Conservation (phyloP, 176 grass and related monocot genomes). For the Luzula sylvatica region DNA sequence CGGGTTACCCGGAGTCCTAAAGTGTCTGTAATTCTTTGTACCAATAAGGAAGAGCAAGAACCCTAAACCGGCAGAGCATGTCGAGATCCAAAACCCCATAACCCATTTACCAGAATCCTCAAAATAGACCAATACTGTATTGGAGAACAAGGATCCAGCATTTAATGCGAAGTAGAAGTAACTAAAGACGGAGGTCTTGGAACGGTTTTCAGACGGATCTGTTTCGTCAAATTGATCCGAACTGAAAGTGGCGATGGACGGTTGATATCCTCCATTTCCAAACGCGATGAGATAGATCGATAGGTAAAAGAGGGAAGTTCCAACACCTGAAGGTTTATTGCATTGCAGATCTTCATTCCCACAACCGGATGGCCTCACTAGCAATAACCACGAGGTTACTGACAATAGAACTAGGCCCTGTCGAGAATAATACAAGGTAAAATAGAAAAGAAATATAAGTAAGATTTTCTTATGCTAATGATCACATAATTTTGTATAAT, state of each 20-base stretch:
- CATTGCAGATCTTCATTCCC: slow-evolving; percentile 34
- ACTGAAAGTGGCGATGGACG: slow-evolving; percentile 66
- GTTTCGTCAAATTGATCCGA: slow-evolving; percentile 87
- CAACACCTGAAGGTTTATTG: slow-evolving; percentile 32
- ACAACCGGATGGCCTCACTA: slow-evolving; percentile 65
- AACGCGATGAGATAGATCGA: slow-evolving; percentile 84
- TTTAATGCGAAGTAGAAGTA: slow-evolving; percentile 93
- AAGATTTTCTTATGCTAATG: background rate
- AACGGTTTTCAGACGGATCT: slow-evolving; percentile 39
- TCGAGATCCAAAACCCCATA: slow-evolving; percentile 70
- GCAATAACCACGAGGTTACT: slow-evolving; percentile 48
- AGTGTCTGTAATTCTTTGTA: slow-evolving; percentile 52
- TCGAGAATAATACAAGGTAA: background rate
- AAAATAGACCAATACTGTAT: slow-evolving; percentile 72
- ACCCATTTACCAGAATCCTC: slow-evolving; percentile 62
- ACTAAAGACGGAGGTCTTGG: slow-evolving; percentile 83
- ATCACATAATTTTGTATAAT: too few relatives aligned
- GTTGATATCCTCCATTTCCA: slow-evolving; percentile 82
- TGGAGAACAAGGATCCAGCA: slow-evolving; percentile 59
- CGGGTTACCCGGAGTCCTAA: slow-evolving; percentile 64
- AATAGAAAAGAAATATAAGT: background rate
- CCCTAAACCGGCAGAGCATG: slow-evolving; percentile 37
- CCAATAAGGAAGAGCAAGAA: slow-evolving; percentile 64
- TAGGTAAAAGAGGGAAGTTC: slow-evolving; percentile 52
- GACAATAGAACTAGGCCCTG: slow-evolving; percentile 64